Evolutionary conservation across 257 asterid species (phyloP).

Genomic region (Knoxia roxburghii): DNA sequence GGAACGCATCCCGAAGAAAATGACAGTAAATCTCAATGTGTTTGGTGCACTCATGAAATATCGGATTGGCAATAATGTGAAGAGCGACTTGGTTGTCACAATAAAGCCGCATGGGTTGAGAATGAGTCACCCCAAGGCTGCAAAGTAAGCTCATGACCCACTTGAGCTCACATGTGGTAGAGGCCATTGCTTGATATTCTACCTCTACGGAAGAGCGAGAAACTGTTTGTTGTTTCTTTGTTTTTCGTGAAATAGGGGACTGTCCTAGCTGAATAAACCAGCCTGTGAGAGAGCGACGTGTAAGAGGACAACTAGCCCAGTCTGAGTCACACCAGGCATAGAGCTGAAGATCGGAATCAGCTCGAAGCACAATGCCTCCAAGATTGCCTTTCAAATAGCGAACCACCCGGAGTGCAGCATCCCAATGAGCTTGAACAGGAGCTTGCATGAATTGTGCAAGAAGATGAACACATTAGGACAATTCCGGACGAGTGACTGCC

Average conservation of each 20-base stretch:
- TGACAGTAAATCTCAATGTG: conserved; percentile 5
- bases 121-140: background rate
- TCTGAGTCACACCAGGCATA: background rate
- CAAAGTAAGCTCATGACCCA: background rate
- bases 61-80: background rate
- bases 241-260: conserved; percentile 1
- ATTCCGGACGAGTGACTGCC: too few relatives aligned
- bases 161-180: background rate
- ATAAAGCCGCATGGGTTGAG: background rate
- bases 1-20: too few relatives aligned
- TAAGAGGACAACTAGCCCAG: conserved; percentile 2
- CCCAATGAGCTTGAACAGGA: background rate
- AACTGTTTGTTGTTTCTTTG: background rate
- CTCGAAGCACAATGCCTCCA: background rate
- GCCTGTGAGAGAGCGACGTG: background rate
- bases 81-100: background rate
- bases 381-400: background rate
- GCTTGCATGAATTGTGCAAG: background rate
- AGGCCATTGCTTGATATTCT: background rate
- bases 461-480: background rate
- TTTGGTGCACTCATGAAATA: background rate
- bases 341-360: background rate
- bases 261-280: background rate
- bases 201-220: background rate
- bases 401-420: background rate